Evolutionary conservation across 2,329 filamentous ascomycete species (phyloP), one percentile per base, ranked within the genome.

Genomic region (Chrysosporium keratinophilum): DNA sequence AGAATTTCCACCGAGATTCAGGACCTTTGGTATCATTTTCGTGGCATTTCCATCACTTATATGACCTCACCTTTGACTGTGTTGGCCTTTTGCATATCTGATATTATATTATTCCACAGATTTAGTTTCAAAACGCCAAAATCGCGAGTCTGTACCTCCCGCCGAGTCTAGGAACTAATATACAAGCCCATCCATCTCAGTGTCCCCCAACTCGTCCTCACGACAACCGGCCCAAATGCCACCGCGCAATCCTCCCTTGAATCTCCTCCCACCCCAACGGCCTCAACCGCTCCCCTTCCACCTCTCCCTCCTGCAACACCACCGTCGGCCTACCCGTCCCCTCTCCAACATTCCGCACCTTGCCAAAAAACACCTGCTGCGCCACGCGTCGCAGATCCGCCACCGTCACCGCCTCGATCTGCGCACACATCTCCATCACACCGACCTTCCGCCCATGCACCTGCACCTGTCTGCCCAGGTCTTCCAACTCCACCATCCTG

Each of bases 401-500:
- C 0, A 95, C 81, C 0, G 86, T 94, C 54, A 98, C 75, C 5
- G 75, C 77, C 65, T 95, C 87, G 60, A 98, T 98, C 65, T 83
- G 82, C 49, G 75, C 75, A 66, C 91, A 95, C 91, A 98, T 97
- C 67, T 97, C 90, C 60, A 82, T 81, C 6, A 96, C 90, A 1
- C 91, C 86, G 5, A 97, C 81, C 74, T 96, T 95, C 60, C 82
- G 81, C 19, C 91, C 93, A 67, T 97, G 90, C n/a, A 96, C 88
- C 74, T 97, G 93, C 10, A 98, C 88, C 69, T 96, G 91, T 58
- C 93, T 77, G 19, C 93, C 93, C 0, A 98, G 78, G 67, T 98
- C 93, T 71, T 98, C 93, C 5, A 98, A 79, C 74, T 97, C 93
- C 9, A 98, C 89, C 89, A 98, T 96, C 56, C 93, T 80, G 61